Percentiles rank a stretch among this genome's conserved stretches.
phyloP scores from a whole-genome alignment of 306 rosid genomes.

The Calophaca sinica region DNA sequence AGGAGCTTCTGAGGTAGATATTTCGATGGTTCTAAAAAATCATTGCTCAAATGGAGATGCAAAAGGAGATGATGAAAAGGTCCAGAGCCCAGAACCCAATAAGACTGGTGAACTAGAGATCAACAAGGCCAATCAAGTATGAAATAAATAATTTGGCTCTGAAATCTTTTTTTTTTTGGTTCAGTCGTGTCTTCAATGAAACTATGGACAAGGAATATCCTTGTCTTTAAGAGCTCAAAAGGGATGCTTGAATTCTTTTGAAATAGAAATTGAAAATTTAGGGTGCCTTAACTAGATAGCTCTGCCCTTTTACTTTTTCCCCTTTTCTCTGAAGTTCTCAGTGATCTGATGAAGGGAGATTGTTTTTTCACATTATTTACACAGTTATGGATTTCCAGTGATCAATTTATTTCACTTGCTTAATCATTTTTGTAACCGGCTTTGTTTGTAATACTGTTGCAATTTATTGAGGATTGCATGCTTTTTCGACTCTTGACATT shows the following conservation, averaged over 20 bases:
- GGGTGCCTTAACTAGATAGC: slow-evolving; percentile 50
- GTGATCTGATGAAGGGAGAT: slow-evolving; percentile 52
- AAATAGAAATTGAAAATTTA: slow-evolving; percentile 44
- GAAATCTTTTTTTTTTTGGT: slow-evolving; percentile 30
- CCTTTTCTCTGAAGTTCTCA: slow-evolving; percentile 44
- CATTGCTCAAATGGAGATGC: slow-evolving; percentile 82
- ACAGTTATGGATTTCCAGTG: slow-evolving; percentile 40
- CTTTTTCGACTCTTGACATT: slow-evolving; percentile 6
- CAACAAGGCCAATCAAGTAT: slow-evolving; percentile 46
- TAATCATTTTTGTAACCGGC: slow-evolving; percentile 29
- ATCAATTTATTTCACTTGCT: slow-evolving; percentile 46
- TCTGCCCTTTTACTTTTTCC: slow-evolving; percentile 41
- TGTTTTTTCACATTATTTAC: slow-evolving; percentile 51
- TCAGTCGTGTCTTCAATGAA: slow-evolving; percentile 44
- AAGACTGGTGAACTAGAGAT: slow-evolving; percentile 51
- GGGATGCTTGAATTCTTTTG: slow-evolving; percentile 47
- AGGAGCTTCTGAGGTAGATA: slow-evolving; percentile 91
- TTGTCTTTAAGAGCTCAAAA: slow-evolving; percentile 38
- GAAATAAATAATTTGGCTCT: slow-evolving; percentile 43
- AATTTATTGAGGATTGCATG: slow-evolving; percentile 14
- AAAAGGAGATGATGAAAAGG: slow-evolving; percentile 62
- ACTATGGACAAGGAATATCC: slow-evolving; percentile 45
- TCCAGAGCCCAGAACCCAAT: slow-evolving; percentile 39
- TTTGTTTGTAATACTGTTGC: slow-evolving; percentile 34
- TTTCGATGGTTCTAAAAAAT: slow-evolving; percentile 82